phyloP scores from a whole-genome alignment of 495 filamentous ascomycete species.

The Penicillium argentinense region DNA sequence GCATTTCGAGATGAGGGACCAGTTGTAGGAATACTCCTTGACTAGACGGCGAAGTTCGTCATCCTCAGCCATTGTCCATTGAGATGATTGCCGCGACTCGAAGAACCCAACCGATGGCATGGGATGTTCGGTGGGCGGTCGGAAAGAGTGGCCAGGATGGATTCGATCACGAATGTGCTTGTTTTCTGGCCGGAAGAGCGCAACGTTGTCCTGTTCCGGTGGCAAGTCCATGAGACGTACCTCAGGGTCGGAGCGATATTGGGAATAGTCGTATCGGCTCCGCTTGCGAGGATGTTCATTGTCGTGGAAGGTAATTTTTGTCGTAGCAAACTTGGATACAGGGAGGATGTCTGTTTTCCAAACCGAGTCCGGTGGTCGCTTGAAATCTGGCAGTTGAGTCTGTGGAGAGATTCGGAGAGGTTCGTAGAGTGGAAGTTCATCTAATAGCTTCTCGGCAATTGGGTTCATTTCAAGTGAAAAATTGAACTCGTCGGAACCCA shows the following conservation, averaged over 20 bases:
- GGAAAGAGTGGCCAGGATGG: conserved; percentile 88
- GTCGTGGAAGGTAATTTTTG: conserved; percentile 70
- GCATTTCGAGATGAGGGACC: conserved; percentile 85
- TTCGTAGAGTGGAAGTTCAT: conserved; percentile 77
- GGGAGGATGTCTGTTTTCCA: conserved; percentile 80
- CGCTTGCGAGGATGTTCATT: conserved; percentile 70
- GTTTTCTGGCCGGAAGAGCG: conserved; percentile 86
- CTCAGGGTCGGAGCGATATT: conserved; percentile 63
- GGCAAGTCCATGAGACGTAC: conserved; percentile 50
- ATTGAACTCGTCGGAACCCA: conserved; percentile 77
- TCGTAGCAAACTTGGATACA: conserved; percentile 79
- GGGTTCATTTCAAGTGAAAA: conserved; percentile 76
- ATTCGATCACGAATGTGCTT: conserved; percentile 86
- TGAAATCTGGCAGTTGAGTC: conserved; percentile 52
- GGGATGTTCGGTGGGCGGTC: conserved; percentile 82
- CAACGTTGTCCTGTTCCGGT: conserved; percentile 75
- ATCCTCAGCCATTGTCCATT: conserved; percentile 89
- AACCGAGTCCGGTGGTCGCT: conserved; percentile 61
- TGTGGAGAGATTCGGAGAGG: conserved; percentile 60
- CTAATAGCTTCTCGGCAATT: conserved; percentile 76
- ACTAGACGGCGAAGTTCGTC: conserved; percentile 82
- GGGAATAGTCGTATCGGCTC: conserved; percentile 74
- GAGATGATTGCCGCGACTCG: conserved; percentile 78
- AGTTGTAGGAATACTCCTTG: conserved; percentile 93
- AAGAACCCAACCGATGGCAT: conserved; percentile 91